A percentile compares a stretch with the other conserved stretches of the same genome.
Evolutionary conservation across 192 early-diverging fungal genomes (phyloP).

Genomic region (Linnemannia hyalina): DNA sequence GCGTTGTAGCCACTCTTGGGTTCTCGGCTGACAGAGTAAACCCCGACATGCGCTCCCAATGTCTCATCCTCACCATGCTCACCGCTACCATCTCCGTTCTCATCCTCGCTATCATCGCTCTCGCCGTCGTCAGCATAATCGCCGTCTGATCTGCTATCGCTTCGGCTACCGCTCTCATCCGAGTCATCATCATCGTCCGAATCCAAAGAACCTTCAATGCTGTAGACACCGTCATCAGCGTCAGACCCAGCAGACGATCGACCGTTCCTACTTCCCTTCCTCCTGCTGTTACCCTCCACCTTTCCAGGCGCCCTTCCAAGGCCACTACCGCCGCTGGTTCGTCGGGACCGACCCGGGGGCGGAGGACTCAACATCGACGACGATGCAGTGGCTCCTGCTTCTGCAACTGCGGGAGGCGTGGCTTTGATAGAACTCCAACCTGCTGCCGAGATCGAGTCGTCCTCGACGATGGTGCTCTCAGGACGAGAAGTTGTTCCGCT

Average conservation of each 20-base stretch:
- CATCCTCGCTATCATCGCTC: slow-evolving; percentile 13
- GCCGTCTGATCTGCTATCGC: background rate
- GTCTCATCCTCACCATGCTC: slow-evolving; percentile 7
- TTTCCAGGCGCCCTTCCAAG: background rate
- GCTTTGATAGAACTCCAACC: slow-evolving; percentile 1
- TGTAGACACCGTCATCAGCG: background rate
- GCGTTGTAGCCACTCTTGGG: slow-evolving; percentile 54
- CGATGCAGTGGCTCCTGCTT: background rate
- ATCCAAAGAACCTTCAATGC: background rate
- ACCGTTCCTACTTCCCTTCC: background rate
- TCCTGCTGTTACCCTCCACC: background rate
- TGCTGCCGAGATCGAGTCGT: slow-evolving; percentile 12
- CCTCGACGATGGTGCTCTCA: slow-evolving; percentile 17
- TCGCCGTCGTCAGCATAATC: background rate
- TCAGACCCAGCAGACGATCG: slow-evolving; percentile 18
- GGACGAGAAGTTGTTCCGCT: slow-evolving; percentile 27
- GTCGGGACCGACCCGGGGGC: background rate
- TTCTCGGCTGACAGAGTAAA: slow-evolving; percentile 53
- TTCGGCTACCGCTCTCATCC: background rate
- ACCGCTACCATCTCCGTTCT: background rate
- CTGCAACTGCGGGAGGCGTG: background rate
- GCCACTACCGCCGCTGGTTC: background rate
- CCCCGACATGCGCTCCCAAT: slow-evolving; percentile 26
- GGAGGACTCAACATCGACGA: background rate
- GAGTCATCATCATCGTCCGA: background rate